These are phyloP conservation scores for Suillus ampliporus DNA, from an alignment of 768 basidiomycete species.

Conservation along the genomic window DNA sequence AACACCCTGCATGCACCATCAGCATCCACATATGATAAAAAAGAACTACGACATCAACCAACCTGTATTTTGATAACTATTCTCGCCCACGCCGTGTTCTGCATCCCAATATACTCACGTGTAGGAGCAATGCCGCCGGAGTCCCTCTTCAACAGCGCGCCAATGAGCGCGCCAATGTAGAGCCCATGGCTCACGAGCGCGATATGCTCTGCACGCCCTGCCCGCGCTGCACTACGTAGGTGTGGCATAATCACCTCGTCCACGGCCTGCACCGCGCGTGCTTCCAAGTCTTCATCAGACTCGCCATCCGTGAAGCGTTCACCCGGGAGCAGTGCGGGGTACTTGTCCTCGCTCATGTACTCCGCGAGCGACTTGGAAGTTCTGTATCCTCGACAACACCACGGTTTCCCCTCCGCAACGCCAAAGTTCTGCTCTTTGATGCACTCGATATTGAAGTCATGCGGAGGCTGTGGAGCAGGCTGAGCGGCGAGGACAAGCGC, in stretches of 20 bases:
- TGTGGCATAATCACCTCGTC: constrained; percentile 58
- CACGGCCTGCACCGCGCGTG: constrained; percentile 57
- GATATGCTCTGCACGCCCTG: constrained; percentile 52
- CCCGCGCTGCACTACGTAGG: constrained; percentile 48
- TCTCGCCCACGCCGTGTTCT: constrained; percentile 75
- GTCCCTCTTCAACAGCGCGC: constrained; percentile 52
- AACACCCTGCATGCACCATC: constrained; percentile 31
- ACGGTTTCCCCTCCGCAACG: constrained; percentile 67
- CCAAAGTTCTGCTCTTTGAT: constrained; percentile 76
- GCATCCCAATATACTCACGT: constrained; percentile 52
- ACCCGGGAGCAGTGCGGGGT: constrained; percentile 52
- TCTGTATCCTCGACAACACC: constrained; percentile 34
- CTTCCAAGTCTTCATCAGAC: constrained; percentile 64
- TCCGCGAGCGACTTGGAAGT: constrained; percentile 41
- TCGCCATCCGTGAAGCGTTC: constrained; percentile 74
- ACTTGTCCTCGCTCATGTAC: constrained; percentile 58
- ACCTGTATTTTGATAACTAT: constrained; percentile 56
- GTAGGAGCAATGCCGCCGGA: constrained; percentile 32
- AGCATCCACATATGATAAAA: not conserved
- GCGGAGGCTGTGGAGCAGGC: constrained; percentile 47
- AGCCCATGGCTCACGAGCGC: constrained; percentile 80
- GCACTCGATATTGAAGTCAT: constrained; percentile 46
- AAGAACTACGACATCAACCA: constrained; percentile 14
- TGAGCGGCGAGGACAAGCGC: constrained; percentile 58
- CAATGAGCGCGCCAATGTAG: constrained; percentile 65